Conservation (phyloP, 306 rosid genomes). For the Castanea mollissima region DNA sequence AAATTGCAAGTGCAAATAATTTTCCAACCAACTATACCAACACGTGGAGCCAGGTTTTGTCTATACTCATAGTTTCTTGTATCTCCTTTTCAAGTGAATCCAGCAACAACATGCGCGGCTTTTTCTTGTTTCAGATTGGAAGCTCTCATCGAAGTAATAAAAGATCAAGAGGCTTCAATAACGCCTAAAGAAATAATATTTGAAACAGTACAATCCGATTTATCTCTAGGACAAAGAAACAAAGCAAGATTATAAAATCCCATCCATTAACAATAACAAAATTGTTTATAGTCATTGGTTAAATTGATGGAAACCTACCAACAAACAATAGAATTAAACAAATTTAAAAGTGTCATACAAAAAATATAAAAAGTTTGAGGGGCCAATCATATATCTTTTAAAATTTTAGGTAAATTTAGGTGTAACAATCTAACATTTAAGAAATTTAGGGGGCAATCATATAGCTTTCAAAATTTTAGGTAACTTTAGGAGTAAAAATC, state of each 20-base stretch:
- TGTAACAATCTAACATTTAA: too few relatives aligned
- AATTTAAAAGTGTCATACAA: too few relatives aligned
- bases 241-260: neutral
- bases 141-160: slow-evolving; percentile 63
- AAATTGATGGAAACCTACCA: slow-evolving; percentile 45
- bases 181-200: slow-evolving; percentile 42
- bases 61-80: slow-evolving; percentile 50
- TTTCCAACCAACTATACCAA: neutral
- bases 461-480: too few relatives aligned
- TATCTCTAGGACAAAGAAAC: neutral
- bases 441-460: too few relatives aligned
- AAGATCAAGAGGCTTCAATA: slow-evolving; percentile 81
- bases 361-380: too few relatives aligned
- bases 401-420: too few relatives aligned
- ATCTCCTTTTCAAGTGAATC: slow-evolving; percentile 65
- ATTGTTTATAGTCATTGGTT: neutral
- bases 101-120: slow-evolving; percentile 65
- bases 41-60: slow-evolving; percentile 10
- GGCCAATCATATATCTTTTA: too few relatives aligned
- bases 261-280: neutral
- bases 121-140: slow-evolving; percentile 35
- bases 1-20: too few relatives aligned
- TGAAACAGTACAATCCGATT: slow-evolving; percentile 5
- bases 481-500: too few relatives aligned
- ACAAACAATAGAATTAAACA: slow-evolving; percentile 55